Evolutionary conservation across 2,329 filamentous ascomycete species (phyloP).

Genomic region (Neophaeococcomyces mojaviensis): DNA sequence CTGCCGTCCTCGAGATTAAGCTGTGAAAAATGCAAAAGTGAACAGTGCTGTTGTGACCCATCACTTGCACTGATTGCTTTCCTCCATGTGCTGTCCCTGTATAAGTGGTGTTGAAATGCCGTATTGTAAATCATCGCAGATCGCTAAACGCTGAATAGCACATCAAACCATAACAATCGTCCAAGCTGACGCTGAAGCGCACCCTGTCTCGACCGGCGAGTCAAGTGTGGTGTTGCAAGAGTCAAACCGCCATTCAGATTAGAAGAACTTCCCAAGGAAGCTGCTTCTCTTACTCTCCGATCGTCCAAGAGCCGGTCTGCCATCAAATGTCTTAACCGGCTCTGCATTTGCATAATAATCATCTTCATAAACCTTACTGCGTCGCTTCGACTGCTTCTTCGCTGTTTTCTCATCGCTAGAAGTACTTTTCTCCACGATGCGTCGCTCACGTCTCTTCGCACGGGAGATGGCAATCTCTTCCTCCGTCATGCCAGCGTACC

Average conservation of each 20-base stretch:
- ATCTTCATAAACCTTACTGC: constrained; percentile 15
- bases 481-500: constrained; percentile 33
- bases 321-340: constrained; percentile 22
- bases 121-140: neutral
- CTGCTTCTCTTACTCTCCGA: constrained; percentile 22
- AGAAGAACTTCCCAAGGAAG: constrained; percentile 21
- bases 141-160: constrained; percentile 2
- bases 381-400: constrained; percentile 10
- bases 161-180: neutral
- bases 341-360: constrained; percentile 18
- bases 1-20: constrained; percentile 7
- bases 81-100: neutral
- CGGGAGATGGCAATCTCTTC: constrained; percentile 34
- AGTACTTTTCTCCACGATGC: constrained; percentile 17
- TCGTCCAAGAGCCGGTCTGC: constrained; percentile 16
- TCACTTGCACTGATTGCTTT: neutral
- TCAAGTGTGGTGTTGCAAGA: neutral
- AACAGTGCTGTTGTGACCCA: neutral
- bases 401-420: constrained; percentile 17
- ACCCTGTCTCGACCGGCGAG: constrained; percentile 2
- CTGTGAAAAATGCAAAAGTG: neutral
- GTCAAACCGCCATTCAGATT: neutral
- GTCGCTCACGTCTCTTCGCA: constrained; percentile 18
- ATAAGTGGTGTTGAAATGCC: neutral
- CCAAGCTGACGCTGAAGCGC: neutral